Evolutionary conservation across 2,329 filamentous ascomycete genomes (phyloP).

Genomic region (Fusarium sp.): DNA sequence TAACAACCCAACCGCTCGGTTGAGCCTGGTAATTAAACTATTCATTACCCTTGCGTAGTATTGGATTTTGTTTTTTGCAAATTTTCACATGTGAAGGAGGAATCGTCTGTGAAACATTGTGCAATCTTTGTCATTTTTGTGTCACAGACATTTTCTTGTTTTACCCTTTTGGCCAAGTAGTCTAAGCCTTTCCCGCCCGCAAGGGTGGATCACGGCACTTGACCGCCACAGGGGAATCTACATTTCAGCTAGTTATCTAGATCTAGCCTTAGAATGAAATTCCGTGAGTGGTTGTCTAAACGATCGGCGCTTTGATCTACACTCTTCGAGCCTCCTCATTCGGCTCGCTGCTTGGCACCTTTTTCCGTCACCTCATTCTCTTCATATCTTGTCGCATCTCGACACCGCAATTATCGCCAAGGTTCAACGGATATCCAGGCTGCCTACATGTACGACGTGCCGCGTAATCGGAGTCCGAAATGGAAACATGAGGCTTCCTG

Average conservation of each 20-base stretch:
- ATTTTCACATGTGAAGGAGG: not conserved
- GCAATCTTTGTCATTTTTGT: not conserved
- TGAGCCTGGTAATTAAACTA: constrained; percentile 39
- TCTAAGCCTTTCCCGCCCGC: constrained; percentile 31
- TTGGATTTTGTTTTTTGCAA: not conserved
- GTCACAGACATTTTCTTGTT: not conserved
- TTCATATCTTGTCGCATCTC: no score
- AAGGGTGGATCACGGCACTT: constrained; percentile 34
- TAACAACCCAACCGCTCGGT: constrained; percentile 39
- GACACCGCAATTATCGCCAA: constrained; percentile 16
- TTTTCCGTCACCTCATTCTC: not conserved
- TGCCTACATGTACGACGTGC: constrained; percentile 25
- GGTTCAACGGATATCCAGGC: not conserved
- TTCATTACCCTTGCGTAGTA: not conserved
- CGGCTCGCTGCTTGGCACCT: not conserved
- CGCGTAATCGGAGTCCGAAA: constrained; percentile 29
- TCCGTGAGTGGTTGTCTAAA: constrained; percentile 5
- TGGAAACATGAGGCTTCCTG: constrained; percentile 24
- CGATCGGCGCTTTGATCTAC: constrained; percentile 19
- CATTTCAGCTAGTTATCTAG: constrained; percentile 16
- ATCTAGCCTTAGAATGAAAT: constrained; percentile 34
- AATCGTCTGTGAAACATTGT: not conserved
- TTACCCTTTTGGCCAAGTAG: constrained; percentile 12
- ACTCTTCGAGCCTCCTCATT: not conserved
- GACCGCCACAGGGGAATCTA: constrained; percentile 16